phyloP scores from a whole-genome alignment of 306 rosid genomes.

The Castanopsis chinensis region DNA sequence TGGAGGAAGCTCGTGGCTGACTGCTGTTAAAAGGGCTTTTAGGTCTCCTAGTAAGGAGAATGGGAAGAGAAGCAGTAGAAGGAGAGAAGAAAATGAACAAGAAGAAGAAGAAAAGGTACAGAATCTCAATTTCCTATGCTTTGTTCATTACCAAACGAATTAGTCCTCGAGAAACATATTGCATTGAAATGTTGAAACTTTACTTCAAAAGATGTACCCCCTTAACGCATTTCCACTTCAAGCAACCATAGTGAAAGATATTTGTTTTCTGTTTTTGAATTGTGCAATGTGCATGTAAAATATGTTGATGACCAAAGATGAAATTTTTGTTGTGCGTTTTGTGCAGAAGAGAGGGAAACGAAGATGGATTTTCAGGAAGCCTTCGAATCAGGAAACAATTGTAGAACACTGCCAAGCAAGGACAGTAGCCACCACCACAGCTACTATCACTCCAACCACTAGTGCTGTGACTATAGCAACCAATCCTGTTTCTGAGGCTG shows the following conservation, averaged over 20 bases:
- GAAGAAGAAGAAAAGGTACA: slow-evolving; percentile 51
- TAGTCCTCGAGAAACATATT: too few species aligned
- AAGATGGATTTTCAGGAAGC: slow-evolving; percentile 57
- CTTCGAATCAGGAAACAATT: slow-evolving; percentile 29
- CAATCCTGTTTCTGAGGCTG: background rate
- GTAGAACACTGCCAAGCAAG: slow-evolving; percentile 21
- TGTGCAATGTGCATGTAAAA: background rate
- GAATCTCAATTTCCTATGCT: background rate
- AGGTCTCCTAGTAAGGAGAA: slow-evolving; percentile 46
- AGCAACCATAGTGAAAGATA: background rate
- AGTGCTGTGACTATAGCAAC: background rate
- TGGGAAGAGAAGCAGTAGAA: slow-evolving; percentile 36
- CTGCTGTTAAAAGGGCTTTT: slow-evolving; percentile 50
- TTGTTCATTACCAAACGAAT: background rate
- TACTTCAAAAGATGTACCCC: background rate
- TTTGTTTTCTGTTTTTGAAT: background rate
- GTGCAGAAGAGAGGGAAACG: slow-evolving; percentile 53
- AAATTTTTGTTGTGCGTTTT: background rate
- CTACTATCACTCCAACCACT: slow-evolving; percentile 10
- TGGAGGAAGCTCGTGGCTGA: slow-evolving; percentile 52
- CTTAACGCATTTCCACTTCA: background rate
- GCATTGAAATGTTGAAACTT: too few species aligned
- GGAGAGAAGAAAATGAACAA: slow-evolving; percentile 43
- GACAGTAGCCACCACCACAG: slow-evolving; percentile 20
- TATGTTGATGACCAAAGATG: too few species aligned